phyloP scores from a whole-genome alignment of 2,329 filamentous ascomycete species.

The Paramyrothecium sp. region DNA sequence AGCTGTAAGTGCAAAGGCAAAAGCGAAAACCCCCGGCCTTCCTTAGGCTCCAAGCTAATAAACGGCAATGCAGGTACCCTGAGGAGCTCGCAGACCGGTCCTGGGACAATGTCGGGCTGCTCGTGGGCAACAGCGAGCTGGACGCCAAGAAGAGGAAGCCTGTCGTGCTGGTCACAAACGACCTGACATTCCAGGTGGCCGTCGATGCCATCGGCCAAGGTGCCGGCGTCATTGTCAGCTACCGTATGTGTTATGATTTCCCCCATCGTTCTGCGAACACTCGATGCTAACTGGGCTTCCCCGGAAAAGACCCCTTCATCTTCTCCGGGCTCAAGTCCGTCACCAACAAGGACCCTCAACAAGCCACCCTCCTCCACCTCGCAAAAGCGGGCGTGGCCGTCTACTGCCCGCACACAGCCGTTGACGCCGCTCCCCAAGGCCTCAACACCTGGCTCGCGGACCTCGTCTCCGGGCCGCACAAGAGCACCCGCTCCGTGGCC shows the following conservation, averaged over 20 bases:
- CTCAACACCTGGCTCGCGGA: conserved; percentile 94
- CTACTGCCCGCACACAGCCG: conserved; percentile 92
- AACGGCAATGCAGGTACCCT: conserved; percentile 81
- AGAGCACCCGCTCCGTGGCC: conserved; percentile 39
- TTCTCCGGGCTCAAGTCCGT: conserved; percentile 90
- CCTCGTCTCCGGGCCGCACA: conserved; percentile 62
- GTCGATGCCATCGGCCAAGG: conserved; percentile 81
- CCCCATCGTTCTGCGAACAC: background rate
- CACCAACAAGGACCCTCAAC: conserved; percentile 81
- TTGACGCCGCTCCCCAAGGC: conserved; percentile 82
- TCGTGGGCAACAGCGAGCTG: conserved; percentile 47
- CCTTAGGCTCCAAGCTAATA: conserved; percentile 1
- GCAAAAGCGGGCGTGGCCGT: conserved; percentile 88
- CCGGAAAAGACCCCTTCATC: conserved; percentile 79
- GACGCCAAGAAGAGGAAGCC: conserved; percentile 26
- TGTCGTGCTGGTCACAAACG: conserved; percentile 67
- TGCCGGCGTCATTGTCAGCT: conserved; percentile 80
- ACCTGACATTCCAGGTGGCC: conserved; percentile 84
- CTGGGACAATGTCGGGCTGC: conserved; percentile 95
- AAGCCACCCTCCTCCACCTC: conserved; percentile 78
- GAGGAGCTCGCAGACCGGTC: conserved; percentile 83
- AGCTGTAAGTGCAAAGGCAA: conserved; percentile 59
- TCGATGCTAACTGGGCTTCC: background rate
- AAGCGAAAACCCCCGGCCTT: background rate
- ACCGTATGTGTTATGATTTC: conserved; percentile 57